A percentile compares a stretch with the other conserved stretches of the same genome.
Evolutionary conservation across 2,329 filamentous ascomycete genomes (phyloP).

Genomic region (Pyrenophora graminea): DNA sequence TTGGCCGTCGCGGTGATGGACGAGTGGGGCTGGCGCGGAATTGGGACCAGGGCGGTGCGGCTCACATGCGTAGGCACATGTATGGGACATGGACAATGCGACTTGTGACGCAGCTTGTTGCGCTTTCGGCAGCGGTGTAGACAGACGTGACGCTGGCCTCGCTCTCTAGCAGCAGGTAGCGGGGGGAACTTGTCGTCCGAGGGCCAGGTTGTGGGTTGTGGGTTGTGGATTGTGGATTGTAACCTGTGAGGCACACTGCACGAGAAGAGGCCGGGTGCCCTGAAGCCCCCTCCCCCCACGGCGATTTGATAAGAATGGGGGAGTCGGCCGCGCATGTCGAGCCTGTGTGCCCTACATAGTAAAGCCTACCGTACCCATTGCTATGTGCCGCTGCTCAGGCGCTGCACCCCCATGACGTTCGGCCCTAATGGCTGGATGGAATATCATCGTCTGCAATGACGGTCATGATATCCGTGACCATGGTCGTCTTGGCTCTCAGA

Average conservation of each 20-base stretch:
- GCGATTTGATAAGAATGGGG: constrained; percentile 22
- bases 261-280: constrained; percentile 12
- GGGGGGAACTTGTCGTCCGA: constrained; percentile 11
- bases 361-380: neutral
- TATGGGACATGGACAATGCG: neutral
- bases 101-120: neutral
- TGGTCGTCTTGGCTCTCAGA: constrained; percentile 1
- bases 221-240: neutral
- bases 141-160: neutral
- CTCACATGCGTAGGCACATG: constrained; percentile 2
- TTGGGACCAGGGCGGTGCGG: constrained; percentile 4
- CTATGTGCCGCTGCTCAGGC: constrained; percentile 5
- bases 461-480: neutral
- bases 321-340: constrained; percentile 13
- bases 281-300: constrained; percentile 22
- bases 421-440: neutral
- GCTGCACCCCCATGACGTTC: constrained; percentile 5
- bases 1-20: constrained; percentile 12
- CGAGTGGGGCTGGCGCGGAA: constrained; percentile 11
- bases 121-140: neutral
- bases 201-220: neutral
- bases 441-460: neutral
- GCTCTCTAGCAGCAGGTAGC: constrained; percentile 7
- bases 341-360: neutral
- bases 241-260: constrained; percentile 9